phyloP scores from a whole-genome alignment of 1,284 basidiomycete genomes.

The Cryptococcus deneoformans region DNA sequence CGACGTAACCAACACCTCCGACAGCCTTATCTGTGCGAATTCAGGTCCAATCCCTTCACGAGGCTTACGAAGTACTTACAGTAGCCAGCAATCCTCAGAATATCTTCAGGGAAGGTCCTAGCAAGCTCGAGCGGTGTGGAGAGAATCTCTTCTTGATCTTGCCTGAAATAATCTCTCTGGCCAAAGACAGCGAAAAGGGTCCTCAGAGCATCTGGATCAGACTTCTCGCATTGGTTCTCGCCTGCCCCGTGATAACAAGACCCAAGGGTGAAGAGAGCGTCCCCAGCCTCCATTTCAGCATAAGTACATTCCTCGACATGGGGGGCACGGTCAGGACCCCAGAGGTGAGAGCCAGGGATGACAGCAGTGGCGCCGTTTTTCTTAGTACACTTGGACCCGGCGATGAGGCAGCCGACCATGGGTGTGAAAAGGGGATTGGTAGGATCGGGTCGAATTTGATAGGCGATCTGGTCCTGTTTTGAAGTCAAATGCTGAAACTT shows the following conservation, averaged over 20 bases:
- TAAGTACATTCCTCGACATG: constrained; percentile 15
- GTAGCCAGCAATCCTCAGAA: constrained; percentile 11
- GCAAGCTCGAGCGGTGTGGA: constrained; percentile 12
- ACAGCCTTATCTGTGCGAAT: constrained; percentile 14
- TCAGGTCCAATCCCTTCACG: too few relatives aligned
- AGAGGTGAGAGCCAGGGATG: constrained; percentile 22
- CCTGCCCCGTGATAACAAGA: constrained; percentile 12
- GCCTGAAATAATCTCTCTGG: constrained; percentile 15
- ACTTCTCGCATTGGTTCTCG: constrained; percentile 10
- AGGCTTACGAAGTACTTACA: background rate
- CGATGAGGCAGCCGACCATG: constrained; percentile 23
- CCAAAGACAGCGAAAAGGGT: constrained; percentile 15
- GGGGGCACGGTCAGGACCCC: constrained; percentile 13
- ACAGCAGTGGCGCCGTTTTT: constrained; percentile 22
- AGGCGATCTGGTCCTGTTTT: constrained; percentile 10
- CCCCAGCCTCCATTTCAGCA: constrained; percentile 25
- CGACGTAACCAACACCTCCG: constrained; percentile 21
- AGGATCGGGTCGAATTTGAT: constrained; percentile 3
- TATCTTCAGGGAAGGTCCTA: constrained; percentile 6
- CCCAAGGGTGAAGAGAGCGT: constrained; percentile 14
- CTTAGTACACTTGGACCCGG: constrained; percentile 17
- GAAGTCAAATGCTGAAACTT: background rate
- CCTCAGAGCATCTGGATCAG: constrained; percentile 7
- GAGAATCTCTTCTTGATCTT: constrained; percentile 16
- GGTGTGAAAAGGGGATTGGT: constrained; percentile 10